phyloP scores from a whole-genome alignment of 345 rosid genomes.

The Cardiospermum halicacabum region DNA sequence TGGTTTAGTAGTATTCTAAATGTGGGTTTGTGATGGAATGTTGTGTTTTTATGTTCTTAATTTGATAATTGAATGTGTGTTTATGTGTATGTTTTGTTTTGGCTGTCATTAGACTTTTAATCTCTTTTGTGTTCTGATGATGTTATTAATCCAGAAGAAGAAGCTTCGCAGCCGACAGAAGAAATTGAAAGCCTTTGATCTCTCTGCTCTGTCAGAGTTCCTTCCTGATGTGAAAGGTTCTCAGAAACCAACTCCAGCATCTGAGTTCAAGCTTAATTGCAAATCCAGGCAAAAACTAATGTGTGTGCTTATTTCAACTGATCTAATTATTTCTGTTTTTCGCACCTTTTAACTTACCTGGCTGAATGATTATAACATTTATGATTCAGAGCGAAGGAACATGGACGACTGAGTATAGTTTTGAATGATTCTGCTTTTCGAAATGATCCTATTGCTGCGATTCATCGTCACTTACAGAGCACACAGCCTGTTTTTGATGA shows the following conservation, averaged over 20 bases:
- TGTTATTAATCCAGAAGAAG: constrained; percentile 39
- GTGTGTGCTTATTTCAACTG: constrained; percentile 28
- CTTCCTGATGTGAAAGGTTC: constrained; percentile 62
- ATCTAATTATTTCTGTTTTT: not conserved
- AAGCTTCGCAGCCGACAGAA: constrained; percentile 51
- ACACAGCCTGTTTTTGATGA: constrained; percentile 58
- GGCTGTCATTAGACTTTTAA: not conserved
- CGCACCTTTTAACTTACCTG: not conserved
- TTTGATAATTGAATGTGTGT: not conserved
- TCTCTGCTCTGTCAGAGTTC: constrained; percentile 64
- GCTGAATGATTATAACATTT: constrained; percentile 12
- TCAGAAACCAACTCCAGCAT: constrained; percentile 27
- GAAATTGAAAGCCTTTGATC: constrained; percentile 69
- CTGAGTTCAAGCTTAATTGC: constrained; percentile 59
- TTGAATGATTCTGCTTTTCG: constrained; percentile 63
- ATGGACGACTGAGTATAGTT: constrained; percentile 53
- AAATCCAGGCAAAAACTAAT: constrained; percentile 61
- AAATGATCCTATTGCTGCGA: constrained; percentile 68
- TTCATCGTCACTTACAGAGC: constrained; percentile 62
- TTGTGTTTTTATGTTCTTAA: not conserved
- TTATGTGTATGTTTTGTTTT: not conserved
- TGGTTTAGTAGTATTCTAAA: not conserved
- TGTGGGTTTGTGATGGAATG: not conserved
- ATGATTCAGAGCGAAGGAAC: constrained; percentile 54
- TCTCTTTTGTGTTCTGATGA: constrained; percentile 10